phyloP scores from a whole-genome alignment of 2,329 filamentous ascomycete species.

The Zarea fungicola region DNA sequence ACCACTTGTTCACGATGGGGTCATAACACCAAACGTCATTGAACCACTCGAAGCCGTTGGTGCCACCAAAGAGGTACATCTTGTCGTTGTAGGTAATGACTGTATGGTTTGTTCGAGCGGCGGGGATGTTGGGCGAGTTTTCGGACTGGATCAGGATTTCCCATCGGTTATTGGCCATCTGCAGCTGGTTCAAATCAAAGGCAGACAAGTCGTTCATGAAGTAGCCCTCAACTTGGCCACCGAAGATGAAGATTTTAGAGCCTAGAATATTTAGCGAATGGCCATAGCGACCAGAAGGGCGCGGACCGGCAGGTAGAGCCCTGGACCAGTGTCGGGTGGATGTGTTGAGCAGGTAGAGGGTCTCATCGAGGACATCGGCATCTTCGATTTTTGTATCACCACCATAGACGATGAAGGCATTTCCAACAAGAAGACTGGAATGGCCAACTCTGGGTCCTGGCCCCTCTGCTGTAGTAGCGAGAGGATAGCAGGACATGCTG shows the following conservation, averaged over 20 bases:
- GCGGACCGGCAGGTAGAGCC: slow-evolving; percentile 77
- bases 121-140: slow-evolving; percentile 58
- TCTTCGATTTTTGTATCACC: slow-evolving; percentile 98
- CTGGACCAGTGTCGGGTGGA: slow-evolving; percentile 98
- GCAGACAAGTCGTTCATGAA: slow-evolving; percentile 97
- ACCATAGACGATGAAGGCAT: slow-evolving; percentile 98
- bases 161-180: slow-evolving; percentile 88
- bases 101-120: slow-evolving; percentile 90
- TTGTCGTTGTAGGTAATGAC: slow-evolving; percentile 89
- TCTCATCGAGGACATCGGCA: slow-evolving; percentile 85
- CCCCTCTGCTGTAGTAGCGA: slow-evolving; percentile 87
- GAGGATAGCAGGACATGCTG: slow-evolving; percentile 83
- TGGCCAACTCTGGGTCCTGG: slow-evolving; percentile 94
- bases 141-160: slow-evolving; percentile 74
- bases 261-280: slow-evolving; percentile 95
- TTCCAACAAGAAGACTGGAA: slow-evolving; percentile 88
- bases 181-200: slow-evolving; percentile 92
- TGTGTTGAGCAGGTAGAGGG: slow-evolving; percentile 92
- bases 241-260: slow-evolving; percentile 96
- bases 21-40: slow-evolving; percentile 99
- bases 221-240: slow-evolving; percentile 92
- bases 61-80: slow-evolving; percentile 95
- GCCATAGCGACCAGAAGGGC: slow-evolving; percentile 87
- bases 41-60: slow-evolving; percentile 94
- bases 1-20: slow-evolving; percentile 74